Percentiles rank a stretch among this genome's conserved stretches.
Evolutionary conservation across 805 yeast genomes (phyloP).

Genomic region (Maudiozyma serrabonitensis): DNA sequence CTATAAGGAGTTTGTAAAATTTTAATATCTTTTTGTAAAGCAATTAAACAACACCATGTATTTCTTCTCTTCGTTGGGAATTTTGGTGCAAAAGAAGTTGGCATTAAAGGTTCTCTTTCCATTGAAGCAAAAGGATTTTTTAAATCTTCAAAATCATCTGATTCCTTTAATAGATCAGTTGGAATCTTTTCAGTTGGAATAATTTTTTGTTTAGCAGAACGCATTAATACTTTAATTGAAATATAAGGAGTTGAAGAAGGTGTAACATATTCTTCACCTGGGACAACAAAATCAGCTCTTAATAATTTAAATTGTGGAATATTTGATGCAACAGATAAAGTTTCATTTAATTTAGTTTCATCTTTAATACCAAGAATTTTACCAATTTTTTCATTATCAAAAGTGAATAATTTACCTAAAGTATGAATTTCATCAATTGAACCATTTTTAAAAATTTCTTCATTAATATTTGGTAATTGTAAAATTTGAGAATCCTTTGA

Average conservation of each 20-base stretch:
- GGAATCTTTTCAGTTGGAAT: conserved; percentile 32
- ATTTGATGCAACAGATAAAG: conserved; percentile 47
- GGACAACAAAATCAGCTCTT: conserved; percentile 68
- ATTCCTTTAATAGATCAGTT: conserved; percentile 36
- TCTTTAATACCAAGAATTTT: conserved; percentile 47
- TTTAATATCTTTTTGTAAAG: conserved; percentile 69
- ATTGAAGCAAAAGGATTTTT: conserved; percentile 63
- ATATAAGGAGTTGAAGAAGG: conserved; percentile 70
- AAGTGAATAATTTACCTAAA: conserved; percentile 59
- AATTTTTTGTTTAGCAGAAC: conserved; percentile 62
- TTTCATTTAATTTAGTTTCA: conserved; percentile 35
- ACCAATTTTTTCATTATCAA: conserved; percentile 45
- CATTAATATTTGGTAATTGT: conserved; percentile 71
- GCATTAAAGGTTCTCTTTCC: conserved; percentile 58
- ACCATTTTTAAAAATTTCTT: conserved; percentile 31
- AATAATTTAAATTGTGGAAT: conserved; percentile 64
- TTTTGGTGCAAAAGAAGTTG: conserved; percentile 60
- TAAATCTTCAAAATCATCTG: conserved; percentile 53
- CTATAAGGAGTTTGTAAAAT: conserved; percentile 54
- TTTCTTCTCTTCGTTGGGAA: conserved; percentile 50
- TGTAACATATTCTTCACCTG: conserved; percentile 69
- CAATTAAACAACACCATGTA: conserved; percentile 61
- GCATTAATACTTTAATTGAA: conserved; percentile 62
- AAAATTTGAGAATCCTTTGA: conserved; percentile 51
- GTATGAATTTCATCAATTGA: conserved; percentile 36